phyloP scores from a whole-genome alignment of 129 eudicot species.

The Oenanthe sinensis region DNA sequence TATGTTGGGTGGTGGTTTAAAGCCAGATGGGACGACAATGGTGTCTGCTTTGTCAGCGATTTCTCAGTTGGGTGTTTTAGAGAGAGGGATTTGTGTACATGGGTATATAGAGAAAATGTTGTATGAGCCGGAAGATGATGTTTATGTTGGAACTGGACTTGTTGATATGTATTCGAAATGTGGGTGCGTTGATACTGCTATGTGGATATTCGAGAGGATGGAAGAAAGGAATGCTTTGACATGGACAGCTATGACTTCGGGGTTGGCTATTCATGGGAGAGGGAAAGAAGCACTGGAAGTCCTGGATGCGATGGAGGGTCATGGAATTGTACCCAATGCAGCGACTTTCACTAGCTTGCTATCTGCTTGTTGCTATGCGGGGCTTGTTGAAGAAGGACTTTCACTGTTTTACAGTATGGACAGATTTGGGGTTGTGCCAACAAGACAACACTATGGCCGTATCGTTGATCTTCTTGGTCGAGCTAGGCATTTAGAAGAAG shows the following conservation, averaged over 20 bases:
- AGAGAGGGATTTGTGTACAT: conserved; percentile 33
- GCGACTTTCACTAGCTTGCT: conserved; percentile 46
- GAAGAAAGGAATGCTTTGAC: conserved; percentile 35
- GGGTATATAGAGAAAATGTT: conserved; percentile 31
- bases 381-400: conserved; percentile 44
- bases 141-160: conserved; percentile 44
- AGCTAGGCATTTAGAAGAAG: conserved; percentile 35
- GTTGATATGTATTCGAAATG: conserved; percentile 58
- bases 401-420: conserved; percentile 32
- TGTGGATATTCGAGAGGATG: conserved; percentile 27
- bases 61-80: conserved; percentile 29
- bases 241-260: conserved; percentile 47
- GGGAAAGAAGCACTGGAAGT: conserved; percentile 35
- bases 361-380: conserved; percentile 45
- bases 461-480: conserved; percentile 43
- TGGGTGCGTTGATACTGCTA: conserved; percentile 34
- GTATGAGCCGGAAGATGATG: conserved; percentile 27
- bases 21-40: conserved; percentile 30
- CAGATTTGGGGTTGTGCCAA: conserved; percentile 27
- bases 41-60: conserved; percentile 47
- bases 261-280: conserved; percentile 47
- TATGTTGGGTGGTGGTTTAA: conserved; percentile 24
- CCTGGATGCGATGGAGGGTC: conserved; percentile 22
- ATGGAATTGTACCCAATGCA: conserved; percentile 31
- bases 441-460: conserved; percentile 36